phyloP scores from a whole-genome alignment of 78 protist species.

The Andalucia godoyi region DNA sequence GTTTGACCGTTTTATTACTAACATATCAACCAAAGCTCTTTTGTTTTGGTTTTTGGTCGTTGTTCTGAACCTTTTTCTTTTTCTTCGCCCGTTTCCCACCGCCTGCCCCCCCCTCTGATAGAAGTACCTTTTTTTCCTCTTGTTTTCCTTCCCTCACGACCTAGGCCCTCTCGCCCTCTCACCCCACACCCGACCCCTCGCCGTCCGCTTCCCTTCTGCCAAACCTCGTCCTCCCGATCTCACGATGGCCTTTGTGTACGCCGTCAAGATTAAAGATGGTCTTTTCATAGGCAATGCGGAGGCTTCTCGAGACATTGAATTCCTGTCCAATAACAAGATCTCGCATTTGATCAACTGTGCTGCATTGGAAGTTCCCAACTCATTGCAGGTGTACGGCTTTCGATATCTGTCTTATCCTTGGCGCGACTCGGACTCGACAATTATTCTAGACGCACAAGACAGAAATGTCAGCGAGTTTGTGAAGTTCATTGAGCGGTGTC shows the following conservation, averaged over 20 bases:
- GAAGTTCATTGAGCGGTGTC: slow-evolving; percentile 8
- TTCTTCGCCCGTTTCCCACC: too few relatives aligned
- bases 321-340: slow-evolving; percentile 27
- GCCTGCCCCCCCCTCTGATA: too few relatives aligned
- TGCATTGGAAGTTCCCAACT: background rate
- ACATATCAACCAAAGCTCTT: too few relatives aligned
- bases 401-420: slow-evolving; percentile 32
- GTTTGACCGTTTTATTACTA: too few relatives aligned
- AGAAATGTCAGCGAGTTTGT: slow-evolving; percentile 1
- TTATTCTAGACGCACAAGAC: slow-evolving; percentile 19
- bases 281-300: slow-evolving; percentile 28
- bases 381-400: background rate
- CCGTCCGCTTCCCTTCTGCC: too few relatives aligned
- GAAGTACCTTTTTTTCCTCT: too few relatives aligned
- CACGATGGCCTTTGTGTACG: slow-evolving; percentile 14
- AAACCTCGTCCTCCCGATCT: too few relatives aligned
- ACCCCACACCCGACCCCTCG: too few relatives aligned
- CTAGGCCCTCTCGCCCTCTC: too few relatives aligned
- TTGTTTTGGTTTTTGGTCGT: too few relatives aligned
- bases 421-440: slow-evolving; percentile 8
- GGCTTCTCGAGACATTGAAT: slow-evolving; percentile 14
- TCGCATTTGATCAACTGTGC: slow-evolving; percentile 33
- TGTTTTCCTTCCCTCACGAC: too few relatives aligned
- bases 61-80: too few relatives aligned
- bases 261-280: slow-evolving; percentile 30